Evolutionary conservation across 1,284 basidiomycete genomes (phyloP).

Genomic region (Xanthoconium separans): DNA sequence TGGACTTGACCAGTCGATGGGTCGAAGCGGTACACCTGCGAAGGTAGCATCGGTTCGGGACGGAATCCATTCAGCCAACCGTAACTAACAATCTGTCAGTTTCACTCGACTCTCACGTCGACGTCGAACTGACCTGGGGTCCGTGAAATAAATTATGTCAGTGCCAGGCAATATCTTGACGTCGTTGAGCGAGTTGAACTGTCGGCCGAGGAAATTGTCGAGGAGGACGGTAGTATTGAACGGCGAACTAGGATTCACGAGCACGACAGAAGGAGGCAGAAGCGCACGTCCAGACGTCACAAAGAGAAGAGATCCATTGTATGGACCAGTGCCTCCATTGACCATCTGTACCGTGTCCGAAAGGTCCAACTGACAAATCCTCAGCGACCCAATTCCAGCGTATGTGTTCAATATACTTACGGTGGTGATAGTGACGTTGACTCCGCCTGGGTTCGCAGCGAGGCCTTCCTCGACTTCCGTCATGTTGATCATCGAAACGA

Average conservation of each 20-base stretch:
- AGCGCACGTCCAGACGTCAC: constrained; percentile 66
- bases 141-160: constrained; percentile 66
- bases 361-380: constrained; percentile 41
- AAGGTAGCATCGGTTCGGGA: constrained; percentile 59
- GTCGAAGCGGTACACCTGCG: constrained; percentile 74
- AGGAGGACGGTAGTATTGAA: constrained; percentile 62
- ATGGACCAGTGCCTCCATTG: constrained; percentile 74
- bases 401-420: constrained; percentile 35
- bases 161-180: constrained; percentile 70
- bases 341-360: constrained; percentile 60
- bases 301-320: constrained; percentile 60
- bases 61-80: constrained; percentile 67
- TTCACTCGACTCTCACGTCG: no score
- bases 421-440: constrained; percentile 56
- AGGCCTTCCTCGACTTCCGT: constrained; percentile 42
- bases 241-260: constrained; percentile 64
- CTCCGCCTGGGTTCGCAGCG: constrained; percentile 32
- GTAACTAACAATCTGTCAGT: constrained; percentile 43
- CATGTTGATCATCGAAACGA: constrained; percentile 47
- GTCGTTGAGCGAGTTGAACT: constrained; percentile 84
- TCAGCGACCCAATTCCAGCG: background rate
- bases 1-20: constrained; percentile 60
- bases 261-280: constrained; percentile 59
- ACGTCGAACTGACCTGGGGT: constrained; percentile 45
- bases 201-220: constrained; percentile 73